Percentiles rank a stretch among this genome's conserved stretches.
Conservation (phyloP, 768 basidiomycete species). For the Russula lepida region DNA sequence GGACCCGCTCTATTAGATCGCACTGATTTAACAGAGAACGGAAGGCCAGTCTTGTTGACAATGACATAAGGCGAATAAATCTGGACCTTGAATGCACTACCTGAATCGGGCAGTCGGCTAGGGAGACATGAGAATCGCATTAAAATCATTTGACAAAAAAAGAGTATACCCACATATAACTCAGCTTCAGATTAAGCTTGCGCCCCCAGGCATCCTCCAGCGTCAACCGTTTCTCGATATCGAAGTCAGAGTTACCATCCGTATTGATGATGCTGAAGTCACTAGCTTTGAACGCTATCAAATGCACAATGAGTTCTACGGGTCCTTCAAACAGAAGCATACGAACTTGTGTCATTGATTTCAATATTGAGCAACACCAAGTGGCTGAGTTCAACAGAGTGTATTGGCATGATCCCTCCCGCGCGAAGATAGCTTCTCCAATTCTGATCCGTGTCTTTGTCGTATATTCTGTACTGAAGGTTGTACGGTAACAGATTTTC, state of each 20-base stretch:
- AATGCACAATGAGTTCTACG: not conserved
- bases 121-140: not conserved
- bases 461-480: slow-evolving; percentile 91
- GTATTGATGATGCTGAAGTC: slow-evolving; percentile 98
- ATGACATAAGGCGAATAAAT: slow-evolving; percentile 86
- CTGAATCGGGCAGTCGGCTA: slow-evolving; percentile 78
- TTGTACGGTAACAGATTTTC: slow-evolving; percentile 95
- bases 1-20: slow-evolving; percentile 53
- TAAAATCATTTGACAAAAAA: not conserved
- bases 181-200: slow-evolving; percentile 74
- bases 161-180: slow-evolving; percentile 65
- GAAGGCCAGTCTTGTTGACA: slow-evolving; percentile 85
- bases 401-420: slow-evolving; percentile 93
- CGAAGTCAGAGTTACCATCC: slow-evolving; percentile 84
- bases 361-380: slow-evolving; percentile 84
- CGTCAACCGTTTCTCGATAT: slow-evolving; percentile 61
- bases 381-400: slow-evolving; percentile 88
- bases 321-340: not conserved
- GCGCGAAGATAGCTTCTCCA: slow-evolving; percentile 90
- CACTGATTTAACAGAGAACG: slow-evolving; percentile 63
- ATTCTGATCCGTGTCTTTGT: slow-evolving; percentile 90
- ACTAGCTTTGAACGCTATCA: slow-evolving; percentile 78
- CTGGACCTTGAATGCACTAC: slow-evolving; percentile 94
- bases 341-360: slow-evolving; percentile 80
- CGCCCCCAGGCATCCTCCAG: slow-evolving; percentile 66